Base-by-base conservation (phyloP, 345 rosid species). In the Gynandropsis gynandra region DNA sequence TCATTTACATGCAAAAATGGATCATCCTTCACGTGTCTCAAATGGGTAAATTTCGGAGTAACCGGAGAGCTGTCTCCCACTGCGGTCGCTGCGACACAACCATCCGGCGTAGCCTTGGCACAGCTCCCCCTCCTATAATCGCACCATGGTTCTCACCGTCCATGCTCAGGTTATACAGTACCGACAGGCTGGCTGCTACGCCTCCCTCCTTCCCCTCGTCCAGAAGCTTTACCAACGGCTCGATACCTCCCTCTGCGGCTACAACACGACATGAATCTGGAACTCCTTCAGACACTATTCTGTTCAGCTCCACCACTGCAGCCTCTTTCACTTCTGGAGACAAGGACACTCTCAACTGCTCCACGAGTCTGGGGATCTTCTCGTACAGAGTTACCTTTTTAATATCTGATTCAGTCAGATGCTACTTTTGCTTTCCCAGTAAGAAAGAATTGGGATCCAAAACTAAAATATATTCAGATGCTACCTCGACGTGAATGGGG, bases 91-190 rank as follows among this genome's bases (percentile, higher is more conserved):
- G 68, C 7, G 85, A 70, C 38, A 75, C 58, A 48, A 89, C 73
- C 64, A 89, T 86, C 64, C 81, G 81, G 63, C 83, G 74, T 68
- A 89, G 51, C 12, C 58, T 75, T 27, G 96, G 82, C 18, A 76
- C 87, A 15, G 94, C 96, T 50, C 94, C 87, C 0, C 90, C 82
- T 63, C 90, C 82, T 5, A 80, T 45, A 45, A 89, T 83, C 2
- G 82, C 80, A 0, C 74, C 24, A 39, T 86, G 96, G 61, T 89
- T 89, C 72, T 86, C 97, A 1, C 66, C 53, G 68, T 89, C 83
- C 94, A 83, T 86, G 74, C 95, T 83, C 49, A 86, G 53, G 47
- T 79, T 81, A 63, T 89, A 83, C 15, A 86, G 73, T 41, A 89
- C 68, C 1, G 81, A 69, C 17, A 83, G 63, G 47, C 78, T 76